A percentile compares a stretch with the other conserved stretches of the same genome.
These are phyloP conservation scores for Fraxinus velutina DNA, from an alignment of 305 asterid species.

Conservation along the genomic window DNA sequence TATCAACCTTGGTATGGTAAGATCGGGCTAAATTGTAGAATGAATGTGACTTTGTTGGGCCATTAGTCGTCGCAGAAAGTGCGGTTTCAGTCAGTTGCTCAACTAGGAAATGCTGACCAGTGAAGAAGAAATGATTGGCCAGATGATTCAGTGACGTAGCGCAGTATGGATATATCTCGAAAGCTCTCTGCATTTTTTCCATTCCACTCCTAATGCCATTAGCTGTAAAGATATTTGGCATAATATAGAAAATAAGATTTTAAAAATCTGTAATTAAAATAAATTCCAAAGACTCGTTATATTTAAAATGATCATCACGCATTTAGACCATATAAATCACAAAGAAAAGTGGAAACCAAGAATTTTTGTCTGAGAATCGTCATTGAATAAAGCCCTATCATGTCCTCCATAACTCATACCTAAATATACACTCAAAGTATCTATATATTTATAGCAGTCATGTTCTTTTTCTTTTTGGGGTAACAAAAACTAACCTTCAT, in stretches of 20 bases:
- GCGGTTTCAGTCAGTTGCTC: constrained; percentile 98
- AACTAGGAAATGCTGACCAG: constrained; percentile 92
- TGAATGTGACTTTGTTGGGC: constrained; percentile 97
- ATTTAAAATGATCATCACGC: constrained; percentile 10
- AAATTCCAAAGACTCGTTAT: not conserved
- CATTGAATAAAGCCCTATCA: not conserved
- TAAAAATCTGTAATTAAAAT: not conserved
- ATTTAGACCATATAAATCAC: not conserved
- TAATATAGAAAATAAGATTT: constrained; percentile 15
- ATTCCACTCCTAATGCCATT: constrained; percentile 62
- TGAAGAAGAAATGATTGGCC: constrained; percentile 95
- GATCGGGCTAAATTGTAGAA: constrained; percentile 97
- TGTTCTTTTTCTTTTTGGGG: not conserved
- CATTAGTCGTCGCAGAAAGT: constrained; percentile 81
- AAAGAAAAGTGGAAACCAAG: not conserved
- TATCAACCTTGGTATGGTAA: constrained; percentile 89
- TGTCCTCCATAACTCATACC: not conserved
- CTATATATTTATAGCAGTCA: not conserved
- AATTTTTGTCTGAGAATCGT: not conserved
- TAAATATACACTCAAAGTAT: not conserved
- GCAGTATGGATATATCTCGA: constrained; percentile 86
- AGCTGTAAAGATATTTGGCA: constrained; percentile 54
- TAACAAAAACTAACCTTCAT: constrained; percentile 55
- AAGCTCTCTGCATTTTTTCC: constrained; percentile 89
- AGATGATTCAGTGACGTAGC: constrained; percentile 87